Evolutionary conservation across 352 stramenopile species (phyloP).

Genomic region (Phytophthora hibernalis): DNA sequence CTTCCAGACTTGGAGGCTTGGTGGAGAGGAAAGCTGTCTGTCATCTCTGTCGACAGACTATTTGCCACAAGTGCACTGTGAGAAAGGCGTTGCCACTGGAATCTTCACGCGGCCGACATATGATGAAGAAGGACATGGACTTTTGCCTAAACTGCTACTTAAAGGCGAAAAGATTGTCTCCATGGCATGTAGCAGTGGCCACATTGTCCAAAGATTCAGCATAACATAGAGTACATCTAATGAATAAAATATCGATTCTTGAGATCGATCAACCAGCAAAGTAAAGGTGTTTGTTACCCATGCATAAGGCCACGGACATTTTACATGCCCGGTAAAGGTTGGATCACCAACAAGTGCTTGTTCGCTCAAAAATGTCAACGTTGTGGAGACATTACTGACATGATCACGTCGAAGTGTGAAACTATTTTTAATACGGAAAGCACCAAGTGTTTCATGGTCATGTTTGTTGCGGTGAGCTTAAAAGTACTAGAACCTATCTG

Average conservation of each 20-base stretch:
- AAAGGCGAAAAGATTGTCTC: conserved; percentile 30
- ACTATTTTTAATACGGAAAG: background rate
- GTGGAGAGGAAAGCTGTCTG: conserved; percentile 31
- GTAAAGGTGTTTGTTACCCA: no score
- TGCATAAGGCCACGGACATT: no score
- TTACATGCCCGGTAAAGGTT: no score
- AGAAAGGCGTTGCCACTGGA: conserved; percentile 43
- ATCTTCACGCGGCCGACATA: conserved; percentile 29
- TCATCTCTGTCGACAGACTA: conserved; percentile 26
- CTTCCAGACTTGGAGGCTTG: conserved; percentile 21
- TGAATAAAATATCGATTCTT: background rate
- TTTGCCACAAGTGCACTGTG: conserved; percentile 53
- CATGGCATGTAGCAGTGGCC: conserved; percentile 33
- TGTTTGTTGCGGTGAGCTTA: conserved; percentile 19
- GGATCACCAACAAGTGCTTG: no score
- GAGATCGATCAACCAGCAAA: background rate
- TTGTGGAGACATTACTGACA: no score
- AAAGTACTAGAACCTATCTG: conserved; percentile 33
- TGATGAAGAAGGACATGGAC: conserved; percentile 36
- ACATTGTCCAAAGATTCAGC: conserved; percentile 20
- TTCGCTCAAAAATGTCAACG: no score
- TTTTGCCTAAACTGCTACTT: conserved; percentile 52
- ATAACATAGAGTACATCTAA: conserved; percentile 4
- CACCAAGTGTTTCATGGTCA: conserved; percentile 11
- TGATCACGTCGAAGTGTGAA: background rate